These are phyloP conservation scores for Neurospora africana DNA, from an alignment of 495 filamentous ascomycete genomes.

Conservation along the genomic window DNA sequence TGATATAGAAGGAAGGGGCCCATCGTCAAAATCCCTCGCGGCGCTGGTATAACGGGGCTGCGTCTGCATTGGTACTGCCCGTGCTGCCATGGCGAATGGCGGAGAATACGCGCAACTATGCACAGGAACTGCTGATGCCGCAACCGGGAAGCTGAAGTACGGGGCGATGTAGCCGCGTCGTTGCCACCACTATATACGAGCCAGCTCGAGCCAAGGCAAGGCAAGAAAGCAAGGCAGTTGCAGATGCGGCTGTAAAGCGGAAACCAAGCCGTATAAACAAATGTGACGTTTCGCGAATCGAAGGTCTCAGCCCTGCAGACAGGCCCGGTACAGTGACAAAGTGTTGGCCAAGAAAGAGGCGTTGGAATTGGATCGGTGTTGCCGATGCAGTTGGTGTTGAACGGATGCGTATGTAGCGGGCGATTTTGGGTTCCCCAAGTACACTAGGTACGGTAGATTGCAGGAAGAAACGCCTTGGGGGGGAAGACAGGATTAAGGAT, in stretches of 20 bases:
- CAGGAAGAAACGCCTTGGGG: neutral
- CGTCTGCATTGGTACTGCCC: neutral
- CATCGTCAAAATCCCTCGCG: conserved; percentile 9
- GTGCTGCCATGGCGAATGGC: neutral
- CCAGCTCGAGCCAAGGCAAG: neutral
- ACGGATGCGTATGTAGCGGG: neutral
- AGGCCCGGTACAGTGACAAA: neutral
- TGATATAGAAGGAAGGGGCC: conserved; percentile 23
- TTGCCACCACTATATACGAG: neutral
- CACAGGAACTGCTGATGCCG: neutral
- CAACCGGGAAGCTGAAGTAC: neutral
- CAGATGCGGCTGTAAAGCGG: neutral
- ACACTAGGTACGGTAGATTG: neutral
- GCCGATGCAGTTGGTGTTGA: neutral
- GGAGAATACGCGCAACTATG: neutral
- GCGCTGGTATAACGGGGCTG: neutral
- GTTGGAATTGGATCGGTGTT: neutral
- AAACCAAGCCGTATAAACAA: neutral
- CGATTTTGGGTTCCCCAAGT: neutral
- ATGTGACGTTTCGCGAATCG: neutral
- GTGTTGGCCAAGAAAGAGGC: neutral
- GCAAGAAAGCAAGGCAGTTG: neutral
- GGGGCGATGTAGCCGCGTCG: neutral
- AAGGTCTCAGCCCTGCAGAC: neutral
- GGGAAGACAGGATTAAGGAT: neutral